Percentiles rank a stretch among this genome's conserved stretches.
Conservation (phyloP, 768 basidiomycete species). For the Suillus sp. region DNA sequence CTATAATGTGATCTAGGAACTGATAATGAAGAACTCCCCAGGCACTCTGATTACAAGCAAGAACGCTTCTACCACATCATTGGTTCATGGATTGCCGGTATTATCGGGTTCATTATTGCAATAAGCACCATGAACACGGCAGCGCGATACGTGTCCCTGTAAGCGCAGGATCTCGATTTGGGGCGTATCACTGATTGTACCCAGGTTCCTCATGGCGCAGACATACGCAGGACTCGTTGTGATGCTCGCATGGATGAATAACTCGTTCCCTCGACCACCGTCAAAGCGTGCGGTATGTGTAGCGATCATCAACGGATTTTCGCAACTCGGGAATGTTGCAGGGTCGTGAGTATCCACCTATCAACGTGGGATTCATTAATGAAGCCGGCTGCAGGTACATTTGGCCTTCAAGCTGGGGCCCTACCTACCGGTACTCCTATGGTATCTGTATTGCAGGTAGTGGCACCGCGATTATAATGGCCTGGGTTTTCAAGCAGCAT, state of each 20-base stretch:
- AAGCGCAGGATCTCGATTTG: slow-evolving; percentile 25
- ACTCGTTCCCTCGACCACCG: slow-evolving; percentile 71
- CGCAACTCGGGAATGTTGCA: slow-evolving; percentile 80
- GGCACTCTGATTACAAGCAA: slow-evolving; percentile 67
- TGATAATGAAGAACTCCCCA: slow-evolving; percentile 22
- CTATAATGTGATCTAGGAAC: slow-evolving; percentile 2
- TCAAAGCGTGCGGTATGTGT: slow-evolving; percentile 85
- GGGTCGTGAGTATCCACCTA: slow-evolving; percentile 64
- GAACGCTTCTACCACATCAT: slow-evolving; percentile 77
- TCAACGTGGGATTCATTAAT: slow-evolving; percentile 5
- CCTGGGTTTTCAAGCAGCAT: slow-evolving; percentile 46
- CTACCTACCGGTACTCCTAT: slow-evolving; percentile 70
- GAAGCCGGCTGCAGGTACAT: slow-evolving; percentile 47
- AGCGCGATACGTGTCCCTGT: slow-evolving; percentile 68
- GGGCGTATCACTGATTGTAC: slow-evolving; percentile 10
- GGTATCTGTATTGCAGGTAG: slow-evolving; percentile 68
- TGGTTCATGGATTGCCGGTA: slow-evolving; percentile 52
- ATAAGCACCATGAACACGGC: slow-evolving; percentile 64
- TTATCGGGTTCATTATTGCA: slow-evolving; percentile 69
- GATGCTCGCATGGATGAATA: slow-evolving; percentile 56
- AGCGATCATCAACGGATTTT: slow-evolving; percentile 79
- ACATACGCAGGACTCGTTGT: slow-evolving; percentile 73
- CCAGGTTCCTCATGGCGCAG: slow-evolving; percentile 75
- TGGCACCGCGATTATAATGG: slow-evolving; percentile 51
- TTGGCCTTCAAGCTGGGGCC: slow-evolving; percentile 72